Conservation (phyloP, 495 filamentous ascomycete species). For the Arthonia radiata region DNA sequence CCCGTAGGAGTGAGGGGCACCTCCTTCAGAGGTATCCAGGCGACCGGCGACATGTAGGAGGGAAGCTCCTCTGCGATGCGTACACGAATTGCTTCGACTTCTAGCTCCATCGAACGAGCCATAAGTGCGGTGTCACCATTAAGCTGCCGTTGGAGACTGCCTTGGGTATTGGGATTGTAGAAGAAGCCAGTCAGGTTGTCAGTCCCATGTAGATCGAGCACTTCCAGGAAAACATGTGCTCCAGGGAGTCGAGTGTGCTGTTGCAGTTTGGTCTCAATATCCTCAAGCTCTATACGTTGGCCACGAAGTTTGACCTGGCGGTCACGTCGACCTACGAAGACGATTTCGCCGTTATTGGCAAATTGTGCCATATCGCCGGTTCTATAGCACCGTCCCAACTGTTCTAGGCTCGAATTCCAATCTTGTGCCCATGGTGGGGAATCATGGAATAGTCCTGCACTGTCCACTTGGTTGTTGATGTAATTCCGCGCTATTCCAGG, state of each 20-base stretch:
- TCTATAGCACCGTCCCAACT: constrained; percentile 33
- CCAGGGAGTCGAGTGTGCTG: no score
- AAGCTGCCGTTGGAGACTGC: no score
- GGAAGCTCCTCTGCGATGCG: constrained; percentile 16
- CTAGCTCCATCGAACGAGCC: no score
- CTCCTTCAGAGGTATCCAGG: constrained; percentile 30
- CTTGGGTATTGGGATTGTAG: no score
- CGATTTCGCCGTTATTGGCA: constrained; percentile 18
- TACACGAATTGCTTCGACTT: constrained; percentile 11
- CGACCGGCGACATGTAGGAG: constrained; percentile 33
- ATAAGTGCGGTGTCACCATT: no score
- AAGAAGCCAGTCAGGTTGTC: no score
- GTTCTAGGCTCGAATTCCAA: constrained; percentile 9
- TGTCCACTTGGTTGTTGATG: constrained; percentile 15
- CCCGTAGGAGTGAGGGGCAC: constrained; percentile 31
- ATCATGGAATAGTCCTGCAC: constrained; percentile 11
- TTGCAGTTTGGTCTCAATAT: constrained; percentile 37
- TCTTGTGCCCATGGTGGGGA: constrained; percentile 10
- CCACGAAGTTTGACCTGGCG: constrained; percentile 42
- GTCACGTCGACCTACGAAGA: constrained; percentile 35
- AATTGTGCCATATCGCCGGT: constrained; percentile 41
- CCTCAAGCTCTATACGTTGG: constrained; percentile 38
- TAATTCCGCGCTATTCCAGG: constrained; percentile 13
- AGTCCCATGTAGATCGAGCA: no score
- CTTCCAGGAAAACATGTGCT: no score